Base-by-base conservation (phyloP, 2,329 filamentous ascomycete genomes). In the Rhynchosporium agropyri region DNA sequence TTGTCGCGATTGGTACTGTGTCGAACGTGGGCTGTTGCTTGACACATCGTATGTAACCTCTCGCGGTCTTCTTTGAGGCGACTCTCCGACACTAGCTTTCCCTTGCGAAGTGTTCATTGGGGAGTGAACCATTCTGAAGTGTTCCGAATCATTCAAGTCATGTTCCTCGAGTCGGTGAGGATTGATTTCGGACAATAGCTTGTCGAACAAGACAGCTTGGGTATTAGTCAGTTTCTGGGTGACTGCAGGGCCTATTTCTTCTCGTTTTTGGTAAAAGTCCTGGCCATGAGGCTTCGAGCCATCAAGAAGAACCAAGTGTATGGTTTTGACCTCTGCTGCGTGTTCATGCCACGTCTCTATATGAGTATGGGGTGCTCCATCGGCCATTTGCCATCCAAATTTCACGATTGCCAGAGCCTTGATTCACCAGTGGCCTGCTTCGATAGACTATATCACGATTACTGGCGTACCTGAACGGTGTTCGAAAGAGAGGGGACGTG, bases 81-180 rank as follows among this genome's bases (percentile, higher is more conserved):
- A 62, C 3, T 43, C 20, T 46, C 54, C 8, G 2, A 36, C 36
- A 15, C 43, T 31, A 2, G 40, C 55, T 9, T 36, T 42, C 49
- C 45, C 55, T 38, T 51, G 58, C 42, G 26, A 63, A 51, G 51
- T 58, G 20, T 36, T 50, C 12, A 9, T 28, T 55, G 61, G 58
- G 29, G 64, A 63, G 62, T 48, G 50, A 46, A 56, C 31, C 63
- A 67, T 67, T n/a, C 57, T 33, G 31, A 28, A 7, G 4, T 56
- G 20, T 33, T 56, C 48, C 36, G 33, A 50, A 20, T 33, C 33
- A 42, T 26, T 26, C 5, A 46, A 28, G 40, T 58, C 48, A 61
- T 61, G 48, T 49, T 38, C 49, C 38, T 57, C 36, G 31, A 38
- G 50, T 38, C 15, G 40, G 40, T 57, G 38, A n/a, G 54, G 31